Evolutionary conservation across 2,329 filamentous ascomycete species (phyloP).

Genomic region (Esteya vermicola): DNA sequence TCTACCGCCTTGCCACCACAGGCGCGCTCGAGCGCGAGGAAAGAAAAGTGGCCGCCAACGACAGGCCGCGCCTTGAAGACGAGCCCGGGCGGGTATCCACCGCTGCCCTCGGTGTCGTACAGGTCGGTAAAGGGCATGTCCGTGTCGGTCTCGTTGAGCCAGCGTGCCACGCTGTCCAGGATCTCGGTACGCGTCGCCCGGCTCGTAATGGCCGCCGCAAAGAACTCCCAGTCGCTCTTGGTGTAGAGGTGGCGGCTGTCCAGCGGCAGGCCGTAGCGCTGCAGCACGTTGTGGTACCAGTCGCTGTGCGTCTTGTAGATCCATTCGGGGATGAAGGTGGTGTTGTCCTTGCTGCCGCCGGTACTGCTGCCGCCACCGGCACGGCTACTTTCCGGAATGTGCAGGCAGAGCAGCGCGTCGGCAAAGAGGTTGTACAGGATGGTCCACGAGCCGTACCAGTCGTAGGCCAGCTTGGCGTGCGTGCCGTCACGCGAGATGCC

Average conservation of each 20-base stretch:
- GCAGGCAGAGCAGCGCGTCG: conserved; percentile 30
- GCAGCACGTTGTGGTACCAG: conserved; percentile 68
- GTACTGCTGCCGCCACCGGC: conserved; percentile 1
- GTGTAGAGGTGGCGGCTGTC: conserved; percentile 74
- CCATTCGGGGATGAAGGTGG: conserved; percentile 52
- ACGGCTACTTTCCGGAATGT: conserved; percentile 8
- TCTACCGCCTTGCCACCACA: conserved; percentile 56
- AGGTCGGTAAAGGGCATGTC: conserved; percentile 70
- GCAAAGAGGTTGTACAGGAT: conserved; percentile 64
- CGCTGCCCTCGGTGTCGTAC: conserved; percentile 65
- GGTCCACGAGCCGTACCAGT: conserved; percentile 67
- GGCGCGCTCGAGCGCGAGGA: conserved; percentile 65
- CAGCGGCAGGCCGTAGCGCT: conserved; percentile 69
- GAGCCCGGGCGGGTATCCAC: conserved; percentile 58
- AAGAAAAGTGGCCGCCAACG: conserved; percentile 74
- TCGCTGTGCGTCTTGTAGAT: conserved; percentile 68
- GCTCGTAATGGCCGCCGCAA: conserved; percentile 66
- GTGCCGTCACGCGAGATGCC: conserved; percentile 53
- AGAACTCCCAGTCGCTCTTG: conserved; percentile 87
- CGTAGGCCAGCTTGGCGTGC: conserved; percentile 60
- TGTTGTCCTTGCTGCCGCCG: conserved; percentile 8
- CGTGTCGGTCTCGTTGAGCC: conserved; percentile 72
- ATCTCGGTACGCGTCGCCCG: conserved; percentile 56
- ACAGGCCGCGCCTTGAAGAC: conserved; percentile 73
- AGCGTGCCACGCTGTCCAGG: conserved; percentile 57